Percentiles rank a stretch among this genome's conserved stretches.
These are phyloP conservation scores for Raddia distichophylla DNA, from an alignment of 176 grass and related monocot species.

Conservation along the genomic window DNA sequence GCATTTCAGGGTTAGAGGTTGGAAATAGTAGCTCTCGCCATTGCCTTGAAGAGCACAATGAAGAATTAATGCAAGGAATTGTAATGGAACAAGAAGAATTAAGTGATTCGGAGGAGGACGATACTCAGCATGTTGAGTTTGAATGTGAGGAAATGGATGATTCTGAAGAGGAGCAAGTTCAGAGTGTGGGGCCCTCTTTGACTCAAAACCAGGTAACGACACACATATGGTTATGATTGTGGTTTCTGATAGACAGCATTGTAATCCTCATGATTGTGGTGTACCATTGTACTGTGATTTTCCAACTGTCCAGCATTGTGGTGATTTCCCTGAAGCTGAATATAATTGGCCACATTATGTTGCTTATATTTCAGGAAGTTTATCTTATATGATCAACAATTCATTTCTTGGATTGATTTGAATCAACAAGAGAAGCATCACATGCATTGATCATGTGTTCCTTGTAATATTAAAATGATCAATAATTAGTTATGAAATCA, in stretches of 20 bases:
- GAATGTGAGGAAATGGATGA: slow-evolving; percentile 87
- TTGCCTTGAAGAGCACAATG: slow-evolving; percentile 51
- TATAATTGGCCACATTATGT: not conserved
- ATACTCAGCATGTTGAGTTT: slow-evolving; percentile 78
- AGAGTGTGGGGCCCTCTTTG: slow-evolving; percentile 23
- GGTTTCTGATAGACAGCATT: not conserved
- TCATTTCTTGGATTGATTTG: slow-evolving; percentile 14
- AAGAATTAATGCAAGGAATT: slow-evolving; percentile 75
- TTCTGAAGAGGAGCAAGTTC: slow-evolving; percentile 80
- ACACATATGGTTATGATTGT: slow-evolving; percentile 24
- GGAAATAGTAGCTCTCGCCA: slow-evolving; percentile 44
- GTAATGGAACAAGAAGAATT: slow-evolving; percentile 96
- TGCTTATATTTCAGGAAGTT: slow-evolving; percentile 14
- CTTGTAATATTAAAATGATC: not conserved
- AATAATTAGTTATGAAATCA: not conserved
- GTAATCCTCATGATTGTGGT: not conserved
- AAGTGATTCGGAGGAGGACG: slow-evolving; percentile 88
- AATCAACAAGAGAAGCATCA: not conserved
- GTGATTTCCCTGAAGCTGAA: not conserved
- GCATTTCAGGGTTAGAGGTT: slow-evolving; percentile 35
- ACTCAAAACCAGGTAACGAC: slow-evolving; percentile 54
- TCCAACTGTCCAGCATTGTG: not conserved
- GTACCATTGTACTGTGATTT: slow-evolving; percentile 17
- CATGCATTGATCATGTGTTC: not conserved
- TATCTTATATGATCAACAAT: slow-evolving; percentile 20